These are phyloP conservation scores for Trebouxia sp. DNA, from an alignment of 139 green algal species.

Conservation along the genomic window DNA sequence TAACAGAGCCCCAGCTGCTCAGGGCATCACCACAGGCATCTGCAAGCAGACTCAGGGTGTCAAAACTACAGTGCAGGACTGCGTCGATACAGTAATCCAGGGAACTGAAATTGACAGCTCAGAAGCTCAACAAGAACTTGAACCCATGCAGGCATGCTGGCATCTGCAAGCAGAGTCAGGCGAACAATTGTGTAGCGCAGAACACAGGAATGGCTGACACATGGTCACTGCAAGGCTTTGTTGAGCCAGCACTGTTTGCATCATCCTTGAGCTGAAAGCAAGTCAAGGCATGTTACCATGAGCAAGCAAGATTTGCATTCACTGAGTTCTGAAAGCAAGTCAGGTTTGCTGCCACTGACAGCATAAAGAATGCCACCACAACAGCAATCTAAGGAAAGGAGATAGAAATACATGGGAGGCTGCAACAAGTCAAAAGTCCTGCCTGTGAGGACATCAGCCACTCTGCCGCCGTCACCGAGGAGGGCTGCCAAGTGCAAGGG, in stretches of 20 bases:
- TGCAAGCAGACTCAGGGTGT: neutral
- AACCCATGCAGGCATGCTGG: neutral
- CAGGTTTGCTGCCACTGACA: neutral
- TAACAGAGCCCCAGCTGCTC: constrained; percentile 32
- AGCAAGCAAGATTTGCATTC: neutral
- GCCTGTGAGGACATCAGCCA: constrained; percentile 45
- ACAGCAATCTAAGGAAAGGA: neutral
- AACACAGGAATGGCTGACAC: neutral
- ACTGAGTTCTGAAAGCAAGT: neutral
- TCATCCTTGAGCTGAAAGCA: neutral
- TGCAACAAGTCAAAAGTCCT: neutral
- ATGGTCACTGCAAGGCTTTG: too few species aligned
- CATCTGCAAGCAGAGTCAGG: neutral
- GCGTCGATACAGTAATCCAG: neutral
- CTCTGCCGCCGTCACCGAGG: constrained; percentile 38
- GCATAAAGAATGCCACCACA: neutral
- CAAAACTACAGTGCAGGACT: neutral
- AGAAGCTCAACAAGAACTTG: neutral
- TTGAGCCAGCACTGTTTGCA: too few species aligned
- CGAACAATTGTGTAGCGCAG: neutral
- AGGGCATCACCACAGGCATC: constrained; percentile 35
- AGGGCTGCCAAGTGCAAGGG: constrained; percentile 54
- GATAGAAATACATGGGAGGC: neutral
- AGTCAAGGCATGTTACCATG: neutral
- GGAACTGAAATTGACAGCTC: neutral